phyloP scores from a whole-genome alignment of 306 rosid species.

The Dryas octopetala region DNA sequence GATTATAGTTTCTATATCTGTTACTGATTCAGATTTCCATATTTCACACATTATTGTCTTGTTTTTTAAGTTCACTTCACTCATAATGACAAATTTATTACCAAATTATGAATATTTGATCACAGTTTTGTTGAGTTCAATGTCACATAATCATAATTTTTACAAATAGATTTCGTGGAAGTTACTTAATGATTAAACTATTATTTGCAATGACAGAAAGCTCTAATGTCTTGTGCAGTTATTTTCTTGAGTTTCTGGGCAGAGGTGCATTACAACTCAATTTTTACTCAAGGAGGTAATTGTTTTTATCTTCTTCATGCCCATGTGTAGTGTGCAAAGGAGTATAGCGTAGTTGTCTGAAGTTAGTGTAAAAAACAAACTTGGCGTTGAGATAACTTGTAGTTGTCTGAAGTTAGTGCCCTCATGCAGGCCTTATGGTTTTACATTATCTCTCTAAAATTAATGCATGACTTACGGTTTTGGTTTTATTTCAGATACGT shows the following conservation, averaged over 20 bases:
- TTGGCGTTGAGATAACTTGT: not conserved
- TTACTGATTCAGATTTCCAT: conserved; percentile 1
- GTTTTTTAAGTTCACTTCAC: not conserved
- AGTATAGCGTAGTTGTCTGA: not conserved
- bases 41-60: not conserved
- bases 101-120: not conserved
- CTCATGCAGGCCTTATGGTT: not conserved
- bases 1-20: not conserved
- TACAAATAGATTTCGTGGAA: not conserved
- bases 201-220: not conserved
- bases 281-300: conserved; percentile 82
- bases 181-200: not conserved
- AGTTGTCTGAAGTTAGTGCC: not conserved
- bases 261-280: conserved; percentile 95
- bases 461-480: conserved; percentile 15
- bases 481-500: conserved; percentile 42
- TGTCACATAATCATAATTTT: not conserved
- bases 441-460: not conserved
- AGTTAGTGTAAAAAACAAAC: not conserved
- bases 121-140: not conserved
- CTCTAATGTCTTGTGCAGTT: conserved; percentile 44
- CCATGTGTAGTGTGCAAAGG: not conserved
- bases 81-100: not conserved
- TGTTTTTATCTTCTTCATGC: conserved; percentile 18
- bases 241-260: conserved; percentile 96